phyloP scores from a whole-genome alignment of 1,139 yeast species.

The Zygotorulaspora mrakii region DNA sequence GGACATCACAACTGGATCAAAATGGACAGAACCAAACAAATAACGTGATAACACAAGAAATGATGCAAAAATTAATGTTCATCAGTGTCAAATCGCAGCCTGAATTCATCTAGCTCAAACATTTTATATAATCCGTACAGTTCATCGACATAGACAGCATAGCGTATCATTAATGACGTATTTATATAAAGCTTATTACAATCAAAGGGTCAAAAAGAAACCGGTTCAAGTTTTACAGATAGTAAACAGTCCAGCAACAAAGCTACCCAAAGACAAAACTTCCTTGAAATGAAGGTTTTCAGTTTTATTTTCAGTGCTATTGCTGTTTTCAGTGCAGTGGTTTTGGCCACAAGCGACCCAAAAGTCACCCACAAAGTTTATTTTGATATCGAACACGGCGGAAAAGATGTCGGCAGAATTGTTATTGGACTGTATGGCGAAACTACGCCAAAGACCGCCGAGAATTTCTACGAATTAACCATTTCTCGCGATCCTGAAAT shows the following conservation, averaged over 20 bases:
- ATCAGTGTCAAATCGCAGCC: conserved; percentile 36
- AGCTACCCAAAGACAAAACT: no score
- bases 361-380: conserved; percentile 46
- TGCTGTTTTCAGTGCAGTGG: conserved; percentile 12
- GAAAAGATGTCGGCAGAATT: conserved; percentile 56
- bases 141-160: no score
- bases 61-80: conserved; percentile 32
- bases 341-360: conserved; percentile 15
- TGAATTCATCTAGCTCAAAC: conserved; percentile 25
- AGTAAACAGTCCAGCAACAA: no score
- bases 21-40: conserved; percentile 6
- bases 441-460: conserved; percentile 69
- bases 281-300: conserved; percentile 10
- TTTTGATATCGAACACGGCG: conserved; percentile 60
- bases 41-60: conserved; percentile 27
- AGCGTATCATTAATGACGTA: conserved; percentile 2
- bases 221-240: no score
- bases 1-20: conserved; percentile 13
- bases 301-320: conserved; percentile 8
- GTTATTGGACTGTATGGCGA: conserved; percentile 69
- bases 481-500: conserved; percentile 44
- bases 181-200: conserved; percentile 3
- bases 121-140: neutral
- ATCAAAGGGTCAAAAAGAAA: no score
- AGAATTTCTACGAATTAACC: conserved; percentile 64